Base-by-base conservation (phyloP, 2,329 filamentous ascomycete genomes). In the Aspergillus jensenii region DNA sequence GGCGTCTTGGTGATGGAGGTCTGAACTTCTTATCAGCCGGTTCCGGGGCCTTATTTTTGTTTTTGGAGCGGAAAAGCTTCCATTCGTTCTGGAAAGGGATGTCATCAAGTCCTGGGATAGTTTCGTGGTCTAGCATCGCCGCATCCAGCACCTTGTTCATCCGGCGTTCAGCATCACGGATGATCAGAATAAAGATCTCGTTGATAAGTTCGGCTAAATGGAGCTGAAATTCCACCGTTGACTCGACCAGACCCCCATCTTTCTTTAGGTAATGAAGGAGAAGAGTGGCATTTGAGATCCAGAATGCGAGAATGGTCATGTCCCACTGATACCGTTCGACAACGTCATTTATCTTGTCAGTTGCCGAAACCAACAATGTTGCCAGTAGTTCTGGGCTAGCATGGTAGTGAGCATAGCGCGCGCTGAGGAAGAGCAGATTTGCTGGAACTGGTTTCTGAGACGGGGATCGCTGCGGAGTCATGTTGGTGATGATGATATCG, bases 261-360 rank as follows among this genome's bases (percentile, higher is more conserved):
- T 99, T 99, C 73, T 96, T 97, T 54, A 99, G 81, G 71, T 99
- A 99, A 74, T 99, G 93, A 53, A 98, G 80, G n/a, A 99, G 79
- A 40, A 99, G 79, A 0, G 95, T 99, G 8, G 91, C 92, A 73
- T 99, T 99, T 1, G 95, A 98, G 69, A 97, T 92, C 95, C 95
- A 99, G 71, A 99, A 99, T 2, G 95, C 95, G 39, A 99, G 81
- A 65, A 99, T 96, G 0, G 95, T 99, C 95, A 99, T 99, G 71
- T 99, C 95, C 95, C 95, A 98, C 71, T 99, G 95, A 70, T 93
- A 88, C 60, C 85, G 85, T 75, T 98, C 95, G n/a, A 99, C 92
- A 31, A 97, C 91, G 49, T 92, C 89, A 71, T 98, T 98, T 68
- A 99, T 98, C 75, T 93, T 95, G 69, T 96, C 91, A 84, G 96